A percentile compares a stretch with the other conserved stretches of the same genome.
These are phyloP conservation scores for Sarocladium brachiariae DNA, from an alignment of 2,329 filamentous ascomycete species.

Conservation along the genomic window DNA sequence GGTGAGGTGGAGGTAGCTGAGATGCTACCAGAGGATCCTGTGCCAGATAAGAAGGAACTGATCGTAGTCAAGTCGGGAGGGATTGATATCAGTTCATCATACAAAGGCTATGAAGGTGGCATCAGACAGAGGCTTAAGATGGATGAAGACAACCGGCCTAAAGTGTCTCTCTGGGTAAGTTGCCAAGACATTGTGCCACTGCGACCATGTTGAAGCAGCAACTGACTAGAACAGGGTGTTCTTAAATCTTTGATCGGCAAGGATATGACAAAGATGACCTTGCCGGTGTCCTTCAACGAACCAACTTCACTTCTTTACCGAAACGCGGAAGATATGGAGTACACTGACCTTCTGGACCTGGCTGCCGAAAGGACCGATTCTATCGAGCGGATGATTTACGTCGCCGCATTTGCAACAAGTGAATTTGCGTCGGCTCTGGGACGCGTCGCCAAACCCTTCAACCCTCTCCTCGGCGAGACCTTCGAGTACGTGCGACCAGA, in stretches of 20 bases:
- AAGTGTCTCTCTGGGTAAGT: constrained; percentile 91
- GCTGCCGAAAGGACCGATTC: constrained; percentile 82
- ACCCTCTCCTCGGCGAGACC: constrained; percentile 90
- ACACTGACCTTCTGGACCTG: constrained; percentile 82
- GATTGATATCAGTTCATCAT: constrained; percentile 67
- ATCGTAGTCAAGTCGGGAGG: constrained; percentile 31
- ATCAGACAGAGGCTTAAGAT: constrained; percentile 74
- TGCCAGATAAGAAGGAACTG: constrained; percentile 33
- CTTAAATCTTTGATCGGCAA: constrained; percentile 99
- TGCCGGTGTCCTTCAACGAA: constrained; percentile 97
- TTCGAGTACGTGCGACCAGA: constrained; percentile 95
- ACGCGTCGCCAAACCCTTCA: constrained; percentile 96
- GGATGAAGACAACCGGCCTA: constrained; percentile 87
- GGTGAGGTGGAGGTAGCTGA: constrained; percentile 79
- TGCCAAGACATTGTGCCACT: background rate
- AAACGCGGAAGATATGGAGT: constrained; percentile 97
- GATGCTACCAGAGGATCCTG: constrained; percentile 46
- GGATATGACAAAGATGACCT: constrained; percentile 99
- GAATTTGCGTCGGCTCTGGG: constrained; percentile 97
- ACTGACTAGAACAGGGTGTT: constrained; percentile 59
- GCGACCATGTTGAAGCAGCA: background rate
- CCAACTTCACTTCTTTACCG: constrained; percentile 92
- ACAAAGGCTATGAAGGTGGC: constrained; percentile 86
- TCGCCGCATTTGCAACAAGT: constrained; percentile 90
- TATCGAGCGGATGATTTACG: constrained; percentile 86